Conservation (phyloP, 257 asterid species). For the Solanum commersonii region DNA sequence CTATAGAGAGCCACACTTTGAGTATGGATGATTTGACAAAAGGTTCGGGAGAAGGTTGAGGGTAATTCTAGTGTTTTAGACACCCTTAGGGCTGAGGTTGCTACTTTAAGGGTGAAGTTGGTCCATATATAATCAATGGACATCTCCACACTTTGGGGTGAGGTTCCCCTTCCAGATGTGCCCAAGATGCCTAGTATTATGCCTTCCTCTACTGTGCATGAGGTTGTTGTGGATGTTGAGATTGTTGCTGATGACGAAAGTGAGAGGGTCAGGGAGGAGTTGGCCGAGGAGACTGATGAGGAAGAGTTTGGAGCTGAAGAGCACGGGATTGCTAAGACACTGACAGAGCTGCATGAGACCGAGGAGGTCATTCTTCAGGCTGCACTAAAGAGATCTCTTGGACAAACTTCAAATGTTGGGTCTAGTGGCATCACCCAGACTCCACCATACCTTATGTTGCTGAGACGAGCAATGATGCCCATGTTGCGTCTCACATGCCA, state of each 20-base stretch:
- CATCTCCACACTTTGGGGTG: background rate
- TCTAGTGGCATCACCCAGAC: background rate
- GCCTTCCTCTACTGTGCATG: background rate
- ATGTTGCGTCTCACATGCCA: background rate
- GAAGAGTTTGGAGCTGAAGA: no score
- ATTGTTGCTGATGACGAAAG: background rate
- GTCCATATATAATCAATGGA: no score
- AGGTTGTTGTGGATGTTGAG: background rate
- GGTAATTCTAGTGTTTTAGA: no score
- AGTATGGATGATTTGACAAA: no score
- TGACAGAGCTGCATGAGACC: background rate
- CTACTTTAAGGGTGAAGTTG: no score
- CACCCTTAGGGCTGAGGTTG: no score
- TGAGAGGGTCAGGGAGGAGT: background rate
- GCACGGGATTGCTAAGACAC: background rate
- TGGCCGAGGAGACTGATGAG: background rate
- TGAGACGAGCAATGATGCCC: background rate
- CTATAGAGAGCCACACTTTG: no score
- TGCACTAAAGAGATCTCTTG: background rate
- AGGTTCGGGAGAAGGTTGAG: no score
- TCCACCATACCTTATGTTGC: background rate
- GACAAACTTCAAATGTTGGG: background rate
- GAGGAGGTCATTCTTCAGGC: background rate
- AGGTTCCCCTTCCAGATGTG: background rate
- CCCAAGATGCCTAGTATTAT: background rate